phyloP scores from a whole-genome alignment of 805 yeast genomes.

The Ogataea methanolica region DNA sequence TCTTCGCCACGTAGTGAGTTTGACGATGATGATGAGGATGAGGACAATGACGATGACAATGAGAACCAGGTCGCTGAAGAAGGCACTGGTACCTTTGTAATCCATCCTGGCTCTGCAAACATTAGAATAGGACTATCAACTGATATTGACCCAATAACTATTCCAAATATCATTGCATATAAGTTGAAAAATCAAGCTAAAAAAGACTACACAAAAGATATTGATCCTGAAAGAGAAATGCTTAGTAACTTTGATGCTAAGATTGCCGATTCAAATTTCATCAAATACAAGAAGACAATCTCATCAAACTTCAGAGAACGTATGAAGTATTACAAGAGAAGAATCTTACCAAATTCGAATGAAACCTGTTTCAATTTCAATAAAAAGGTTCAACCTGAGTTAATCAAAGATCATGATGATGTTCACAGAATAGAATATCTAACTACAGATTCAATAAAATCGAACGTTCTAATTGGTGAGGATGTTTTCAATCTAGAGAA shows the following conservation, averaged over 20 bases:
- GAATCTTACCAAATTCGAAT: constrained; percentile 80
- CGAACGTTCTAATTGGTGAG: constrained; percentile 52
- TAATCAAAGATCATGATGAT: constrained; percentile 73
- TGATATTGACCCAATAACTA: constrained; percentile 68
- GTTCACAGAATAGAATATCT: constrained; percentile 66
- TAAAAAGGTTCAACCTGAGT: constrained; percentile 56
- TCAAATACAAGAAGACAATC: constrained; percentile 42
- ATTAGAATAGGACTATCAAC: constrained; percentile 80
- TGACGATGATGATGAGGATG: constrained; percentile 10
- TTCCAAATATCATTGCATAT: constrained; percentile 75
- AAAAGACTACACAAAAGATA: constrained; percentile 1
- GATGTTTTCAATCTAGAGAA: constrained; percentile 58
- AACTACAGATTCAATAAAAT: constrained; percentile 27
- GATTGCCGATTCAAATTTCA: constrained; percentile 37
- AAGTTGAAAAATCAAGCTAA: constrained; percentile 3
- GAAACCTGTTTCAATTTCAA: constrained; percentile 78
- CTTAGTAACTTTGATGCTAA: constrained; percentile 32
- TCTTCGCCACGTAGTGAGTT: neutral
- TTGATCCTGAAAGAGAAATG: constrained; percentile 22
- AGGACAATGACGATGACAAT: constrained; percentile 40
- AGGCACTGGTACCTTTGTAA: constrained; percentile 59
- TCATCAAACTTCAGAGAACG: constrained; percentile 79
- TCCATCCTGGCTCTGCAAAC: constrained; percentile 83
- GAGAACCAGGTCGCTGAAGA: constrained; percentile 50
- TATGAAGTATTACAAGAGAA: constrained; percentile 87